phyloP scores from a whole-genome alignment of 1,139 yeast species.

The Scheffersomyces insectosa region DNA sequence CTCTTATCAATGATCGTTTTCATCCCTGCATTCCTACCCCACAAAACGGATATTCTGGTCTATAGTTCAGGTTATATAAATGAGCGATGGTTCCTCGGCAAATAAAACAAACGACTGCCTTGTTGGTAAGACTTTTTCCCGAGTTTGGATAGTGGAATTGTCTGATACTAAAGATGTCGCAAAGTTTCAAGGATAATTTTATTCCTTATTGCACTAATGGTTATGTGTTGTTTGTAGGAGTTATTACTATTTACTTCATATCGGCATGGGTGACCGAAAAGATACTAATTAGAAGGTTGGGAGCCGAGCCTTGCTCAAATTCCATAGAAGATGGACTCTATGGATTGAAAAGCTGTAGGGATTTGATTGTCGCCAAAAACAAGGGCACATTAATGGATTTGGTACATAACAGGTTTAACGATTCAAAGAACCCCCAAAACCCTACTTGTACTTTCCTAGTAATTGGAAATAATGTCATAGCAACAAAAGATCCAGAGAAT shows the following conservation, averaged over 20 bases:
- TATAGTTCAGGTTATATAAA: too few species aligned
- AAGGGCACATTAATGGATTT: conserved; percentile 13
- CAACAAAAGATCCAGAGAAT: conserved; percentile 26
- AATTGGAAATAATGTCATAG: conserved; percentile 16
- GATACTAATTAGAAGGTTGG: conserved; percentile 16
- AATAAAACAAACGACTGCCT: too few species aligned
- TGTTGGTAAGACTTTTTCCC: too few species aligned
- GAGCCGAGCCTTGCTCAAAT: conserved; percentile 18
- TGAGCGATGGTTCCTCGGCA: too few species aligned
- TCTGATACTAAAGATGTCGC: too few species aligned
- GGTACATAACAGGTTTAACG: conserved; percentile 4
- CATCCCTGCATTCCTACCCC: too few species aligned
- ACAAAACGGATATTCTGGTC: too few species aligned
- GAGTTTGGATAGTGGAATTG: too few species aligned
- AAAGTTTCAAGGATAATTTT: too few species aligned
- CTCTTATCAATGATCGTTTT: too few species aligned
- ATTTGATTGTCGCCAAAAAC: conserved; percentile 8
- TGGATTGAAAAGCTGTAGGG: conserved; percentile 7
- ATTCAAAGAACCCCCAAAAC: conserved; percentile 4
- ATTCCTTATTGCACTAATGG: conserved; percentile 13
- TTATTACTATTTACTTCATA: conserved; percentile 10
- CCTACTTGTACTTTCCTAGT: conserved; percentile 10
- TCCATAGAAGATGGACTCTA: conserved; percentile 8
- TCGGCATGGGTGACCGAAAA: conserved; percentile 8
- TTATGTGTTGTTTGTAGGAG: conserved; percentile 14